These are phyloP conservation scores for Neofusicoccum cordaticola DNA, from an alignment of 2,329 filamentous ascomycete genomes.

Conservation along the genomic window DNA sequence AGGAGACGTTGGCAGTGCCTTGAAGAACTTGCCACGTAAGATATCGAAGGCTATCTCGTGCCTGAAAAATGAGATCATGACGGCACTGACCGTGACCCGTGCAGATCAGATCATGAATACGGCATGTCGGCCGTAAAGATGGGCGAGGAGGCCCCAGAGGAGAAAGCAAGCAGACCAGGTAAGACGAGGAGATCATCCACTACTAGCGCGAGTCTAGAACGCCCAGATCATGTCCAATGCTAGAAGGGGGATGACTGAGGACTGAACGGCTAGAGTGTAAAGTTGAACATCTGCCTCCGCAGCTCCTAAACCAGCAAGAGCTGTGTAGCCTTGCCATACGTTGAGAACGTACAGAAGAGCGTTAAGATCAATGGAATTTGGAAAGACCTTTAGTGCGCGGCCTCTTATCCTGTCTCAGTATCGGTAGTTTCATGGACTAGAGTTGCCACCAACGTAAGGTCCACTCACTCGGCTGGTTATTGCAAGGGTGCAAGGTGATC, in stretches of 20 bases:
- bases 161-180: slow-evolving; percentile 62
- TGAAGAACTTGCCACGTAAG: slow-evolving; percentile 67
- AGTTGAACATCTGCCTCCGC: too few species aligned
- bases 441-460: too few species aligned
- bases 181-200: slow-evolving; percentile 66
- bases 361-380: not conserved
- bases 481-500: too few species aligned
- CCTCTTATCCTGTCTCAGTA: too few species aligned
- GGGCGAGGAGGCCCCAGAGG: slow-evolving; percentile 65
- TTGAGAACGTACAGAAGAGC: not conserved
- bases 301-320: too few species aligned
- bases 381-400: too few species aligned
- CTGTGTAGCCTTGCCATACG: too few species aligned
- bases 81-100: slow-evolving; percentile 59
- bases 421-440: too few species aligned
- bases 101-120: slow-evolving; percentile 64
- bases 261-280: too few species aligned
- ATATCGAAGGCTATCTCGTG: slow-evolving; percentile 68
- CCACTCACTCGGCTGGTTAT: too few species aligned
- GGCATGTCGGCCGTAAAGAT: slow-evolving; percentile 63
- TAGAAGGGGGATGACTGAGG: too few species aligned
- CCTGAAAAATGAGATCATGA: slow-evolving; percentile 61
- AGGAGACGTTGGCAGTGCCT: slow-evolving; percentile 67
- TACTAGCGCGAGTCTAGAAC: slow-evolving; percentile 33
- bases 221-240: too few species aligned